Base-by-base conservation (phyloP, 805 yeast genomes). In the Starmerella sp. region DNA sequence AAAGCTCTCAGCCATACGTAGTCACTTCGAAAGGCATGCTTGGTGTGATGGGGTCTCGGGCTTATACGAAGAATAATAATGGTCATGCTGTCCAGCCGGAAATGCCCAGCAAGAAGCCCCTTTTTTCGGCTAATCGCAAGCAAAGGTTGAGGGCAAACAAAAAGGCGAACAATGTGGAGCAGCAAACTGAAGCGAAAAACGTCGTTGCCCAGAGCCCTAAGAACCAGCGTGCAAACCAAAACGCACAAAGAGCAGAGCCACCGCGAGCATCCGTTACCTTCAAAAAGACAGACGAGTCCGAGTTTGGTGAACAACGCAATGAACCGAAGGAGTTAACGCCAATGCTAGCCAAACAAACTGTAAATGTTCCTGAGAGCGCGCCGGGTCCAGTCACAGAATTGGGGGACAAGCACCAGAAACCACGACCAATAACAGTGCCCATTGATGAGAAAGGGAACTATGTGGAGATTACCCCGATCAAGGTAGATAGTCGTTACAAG, bases 401-500 rank as follows among this genome's bases (percentile, higher is more conserved):
- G 7, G 29, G 45, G 8, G 22, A n/a, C 8, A n/a, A n/a, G 38
- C 39, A 8, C 15, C 15, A 15, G 15, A 46, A n/a, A 9, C 38
- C 49, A 10, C 51, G 43, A 6, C 8, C 43, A 22, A 36, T 37
- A 5, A 14, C 43, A 8, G 32, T 48, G 6, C 34, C 43, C 8
- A 22, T 36, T 6, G 43, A 37, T 10, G 35, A 36, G 5, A n/a
- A 29, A 6, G 43, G 51, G 7, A 14, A n/a, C 5, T n/a, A 22
- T 29, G 7, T 48, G 10, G 42, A 36, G 17, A 22, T 50, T 4
- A 10, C 13, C 17, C 62, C 62, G 4, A 38, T 54, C 6, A 36
- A 30, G 15, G 46, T 54, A 22, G 43, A 54, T 36, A 61, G 60
- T 4, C 54, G 63, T 9, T 58, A 29, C 35, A 53, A 51, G 52